phyloP scores from a whole-genome alignment of 2,329 filamentous ascomycete genomes.

The Hymenoscyphus albidus region DNA sequence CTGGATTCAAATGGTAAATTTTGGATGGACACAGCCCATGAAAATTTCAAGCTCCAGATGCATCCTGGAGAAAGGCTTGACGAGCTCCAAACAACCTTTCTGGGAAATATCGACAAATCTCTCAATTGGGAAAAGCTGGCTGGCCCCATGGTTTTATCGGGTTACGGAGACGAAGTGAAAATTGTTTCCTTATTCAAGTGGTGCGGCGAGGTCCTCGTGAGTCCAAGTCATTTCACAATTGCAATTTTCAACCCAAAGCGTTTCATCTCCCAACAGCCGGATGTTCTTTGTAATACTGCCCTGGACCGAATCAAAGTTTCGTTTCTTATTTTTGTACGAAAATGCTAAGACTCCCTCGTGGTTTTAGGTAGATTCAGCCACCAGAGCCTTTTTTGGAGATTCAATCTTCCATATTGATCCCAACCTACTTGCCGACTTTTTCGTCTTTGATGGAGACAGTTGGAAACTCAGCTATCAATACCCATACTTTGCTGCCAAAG shows the following conservation, averaged over 20 bases:
- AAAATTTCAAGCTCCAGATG: constrained; percentile 1
- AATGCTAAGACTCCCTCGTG: no score
- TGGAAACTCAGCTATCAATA: constrained; percentile 9
- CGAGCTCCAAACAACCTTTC: neutral
- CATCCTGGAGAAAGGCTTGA: constrained; percentile 6
- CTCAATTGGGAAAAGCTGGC: neutral
- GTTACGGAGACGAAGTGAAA: neutral
- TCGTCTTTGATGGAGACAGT: constrained; percentile 4
- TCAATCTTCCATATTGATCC: neutral
- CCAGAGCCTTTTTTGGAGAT: constrained; percentile 9
- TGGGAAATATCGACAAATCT: neutral
- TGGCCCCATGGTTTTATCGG: neutral
- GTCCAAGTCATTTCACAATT: no score
- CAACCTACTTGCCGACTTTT: constrained; percentile 3
- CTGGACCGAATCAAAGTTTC: no score
- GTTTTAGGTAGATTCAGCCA: neutral
- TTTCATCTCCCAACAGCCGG: no score
- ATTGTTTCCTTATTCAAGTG: constrained; percentile 7
- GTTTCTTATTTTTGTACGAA: no score
- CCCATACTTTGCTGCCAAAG: constrained; percentile 4
- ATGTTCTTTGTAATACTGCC: no score
- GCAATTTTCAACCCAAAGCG: no score
- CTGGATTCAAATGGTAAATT: neutral
- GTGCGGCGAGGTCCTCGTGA: neutral
- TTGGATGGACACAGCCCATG: neutral